phyloP scores from a whole-genome alignment of 192 early-diverging fungal species.

The Umbelopsis isabellina region DNA sequence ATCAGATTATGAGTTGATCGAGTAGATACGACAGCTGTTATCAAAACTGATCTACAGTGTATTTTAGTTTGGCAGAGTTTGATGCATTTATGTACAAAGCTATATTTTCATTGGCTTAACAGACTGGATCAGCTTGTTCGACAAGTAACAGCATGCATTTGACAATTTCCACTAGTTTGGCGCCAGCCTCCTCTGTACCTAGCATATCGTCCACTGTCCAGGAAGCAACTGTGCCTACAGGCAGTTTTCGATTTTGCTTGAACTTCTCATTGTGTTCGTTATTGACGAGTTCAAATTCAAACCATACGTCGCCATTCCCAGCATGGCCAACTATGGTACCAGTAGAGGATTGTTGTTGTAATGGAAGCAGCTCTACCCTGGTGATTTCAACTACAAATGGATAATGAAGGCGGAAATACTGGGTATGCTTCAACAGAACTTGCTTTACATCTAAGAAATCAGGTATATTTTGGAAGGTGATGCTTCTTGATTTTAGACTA shows the following conservation, averaged over 20 bases:
- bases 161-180: slow-evolving; percentile 35
- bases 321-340: slow-evolving; percentile 33
- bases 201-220: slow-evolving; percentile 46
- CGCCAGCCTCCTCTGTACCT: slow-evolving; percentile 21
- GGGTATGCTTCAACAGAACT: slow-evolving; percentile 36
- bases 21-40: not conserved
- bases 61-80: not conserved
- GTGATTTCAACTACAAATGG: slow-evolving; percentile 48
- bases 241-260: slow-evolving; percentile 31
- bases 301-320: slow-evolving; percentile 35
- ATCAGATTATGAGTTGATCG: no score
- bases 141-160: slow-evolving; percentile 40
- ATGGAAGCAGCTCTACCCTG: slow-evolving; percentile 20
- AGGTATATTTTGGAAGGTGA: slow-evolving; percentile 43
- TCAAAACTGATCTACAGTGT: no score
- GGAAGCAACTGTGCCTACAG: slow-evolving; percentile 32
- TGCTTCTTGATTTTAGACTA: slow-evolving; percentile 11
- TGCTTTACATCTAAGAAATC: slow-evolving; percentile 40
- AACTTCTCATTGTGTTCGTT: slow-evolving; percentile 25
- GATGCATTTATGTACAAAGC: not conserved
- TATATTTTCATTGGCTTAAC: not conserved
- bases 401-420: slow-evolving; percentile 40
- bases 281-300: slow-evolving; percentile 42
- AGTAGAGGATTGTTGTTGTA: not conserved
- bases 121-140: slow-evolving; percentile 33